Evolutionary conservation across 345 rosid species (phyloP), one percentile per base, ranked within the genome.

Genomic region (Excoecaria cochinchinensis): DNA sequence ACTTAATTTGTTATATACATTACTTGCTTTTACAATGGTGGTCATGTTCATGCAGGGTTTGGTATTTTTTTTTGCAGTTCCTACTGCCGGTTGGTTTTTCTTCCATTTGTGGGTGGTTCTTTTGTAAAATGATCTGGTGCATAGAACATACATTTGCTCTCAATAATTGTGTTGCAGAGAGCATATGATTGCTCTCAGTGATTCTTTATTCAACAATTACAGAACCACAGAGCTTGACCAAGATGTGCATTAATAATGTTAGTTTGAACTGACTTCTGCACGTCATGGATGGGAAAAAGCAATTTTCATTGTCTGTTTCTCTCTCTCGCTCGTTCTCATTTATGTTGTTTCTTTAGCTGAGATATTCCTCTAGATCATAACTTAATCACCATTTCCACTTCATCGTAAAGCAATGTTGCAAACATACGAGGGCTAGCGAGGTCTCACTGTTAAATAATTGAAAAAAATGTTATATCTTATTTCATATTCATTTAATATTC

Each of bases 41-140:
- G 62, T 63, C 42, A 51, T 66, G 46, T 48, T 77, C 74, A 64
- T 74, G 72, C 74, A 74, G 67, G 71, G 65, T 75, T 74, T 80
- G 67, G 76, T 60, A 38, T 76, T 79, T 78, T 46, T 62, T 77
- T 19, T 73, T 74, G 56, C 72, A 40, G 69, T 81, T 83, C 72
- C 5, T 52, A 77, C 68, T 72, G 50, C 79, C 53, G 66, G 70
- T 62, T 81, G 71, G 67, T 71, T 84, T 76, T 74, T 80, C 78
- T 46, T 8, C 46, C 82, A 76, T 72, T 58, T 67, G 56, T 74
- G 73, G 75, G 69, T 77, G 79, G 72, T 81, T 78, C 67, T 81
- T 80, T 77, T 52, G 67, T 78, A 50, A 59, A 68, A 73, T 80
- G 73, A 73, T 76, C 48, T 78, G 72, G 84, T 82, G 74, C 77